Evolutionary conservation across 139 green algal species (phyloP), one percentile per base, ranked within the genome.

Genomic region (Tetradesmus obliquus): DNA sequence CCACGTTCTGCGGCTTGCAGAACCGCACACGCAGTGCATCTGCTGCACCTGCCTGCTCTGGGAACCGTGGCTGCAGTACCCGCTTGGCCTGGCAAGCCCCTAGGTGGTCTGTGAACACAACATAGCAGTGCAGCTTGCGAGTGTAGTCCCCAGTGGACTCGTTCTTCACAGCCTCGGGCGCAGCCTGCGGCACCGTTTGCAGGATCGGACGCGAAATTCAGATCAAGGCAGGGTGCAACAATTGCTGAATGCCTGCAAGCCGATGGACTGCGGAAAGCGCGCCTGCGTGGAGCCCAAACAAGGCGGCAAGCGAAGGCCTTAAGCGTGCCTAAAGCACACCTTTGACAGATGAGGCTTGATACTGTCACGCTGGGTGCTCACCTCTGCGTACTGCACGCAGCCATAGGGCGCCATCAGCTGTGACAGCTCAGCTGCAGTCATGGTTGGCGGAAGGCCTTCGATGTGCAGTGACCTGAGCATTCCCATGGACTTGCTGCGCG

Each of bases 361-460:
- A 17, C 3, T 53, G 8, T 6, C 7, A 3, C 22, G 9, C 66
- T 79, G 15, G 0, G 3, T 13, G 7, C 79, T 84, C n/a, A 92
- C 89, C 90, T 92, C 90, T 9, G 90, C 90, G 80, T 92, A 92
- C 84, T 92, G 90, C 45, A 92, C 90, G 22, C 24, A 5, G n/a
- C 90, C 90, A 54, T 92, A 90, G 17, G 84, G 66, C 1, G 90
- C 80, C 90, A 92, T 90, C 12, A 92, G 55, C n/a, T 83, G 32
- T 6, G 90, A 92, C 71, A 90, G 55, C 51, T 90, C 60, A 15
- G 90, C 90, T 19, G 90, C 90, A 19, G 90, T 90, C 71, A 90
- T 90, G 20, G 71, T 80, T 2, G 80, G 55, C 32, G 90, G 90
- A 22, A 92, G 83, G 66, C 90, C 90, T 20, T 92, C 90, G 12